Evolutionary conservation across 306 rosid genomes (phyloP).

Genomic region (peach (Prunus persica)): DNA sequence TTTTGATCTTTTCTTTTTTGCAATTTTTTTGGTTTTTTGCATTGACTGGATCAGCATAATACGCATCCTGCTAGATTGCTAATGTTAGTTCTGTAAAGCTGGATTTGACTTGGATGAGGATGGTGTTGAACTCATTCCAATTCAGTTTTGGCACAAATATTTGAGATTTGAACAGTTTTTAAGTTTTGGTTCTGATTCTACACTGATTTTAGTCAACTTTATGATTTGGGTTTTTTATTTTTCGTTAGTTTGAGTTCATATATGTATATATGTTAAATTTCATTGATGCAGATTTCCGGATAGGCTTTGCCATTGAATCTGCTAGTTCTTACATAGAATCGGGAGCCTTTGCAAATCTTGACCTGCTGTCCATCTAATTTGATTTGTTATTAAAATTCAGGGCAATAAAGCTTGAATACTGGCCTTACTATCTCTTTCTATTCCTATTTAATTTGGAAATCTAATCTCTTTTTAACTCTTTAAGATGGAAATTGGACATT

Average conservation of each 20-base stretch:
- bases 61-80: background rate
- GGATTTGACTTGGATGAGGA: constrained; percentile 3
- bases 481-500: background rate
- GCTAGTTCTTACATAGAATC: background rate
- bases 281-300: background rate
- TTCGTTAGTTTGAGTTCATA: background rate
- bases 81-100: background rate
- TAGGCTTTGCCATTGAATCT: background rate
- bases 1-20: background rate
- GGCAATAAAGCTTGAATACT: background rate
- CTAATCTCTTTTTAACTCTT: background rate
- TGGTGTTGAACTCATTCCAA: background rate
- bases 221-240: background rate
- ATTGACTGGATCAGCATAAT: background rate
- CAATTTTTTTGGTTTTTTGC: background rate
- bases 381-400: background rate
- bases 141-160: background rate
- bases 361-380: background rate
- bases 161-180: background rate
- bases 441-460: background rate
- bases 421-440: background rate
- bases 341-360: background rate
- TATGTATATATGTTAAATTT: background rate
- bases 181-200: background rate
- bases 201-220: constrained; percentile 2